phyloP scores from a whole-genome alignment of 1,284 basidiomycete species.

The Melampsora americana region DNA sequence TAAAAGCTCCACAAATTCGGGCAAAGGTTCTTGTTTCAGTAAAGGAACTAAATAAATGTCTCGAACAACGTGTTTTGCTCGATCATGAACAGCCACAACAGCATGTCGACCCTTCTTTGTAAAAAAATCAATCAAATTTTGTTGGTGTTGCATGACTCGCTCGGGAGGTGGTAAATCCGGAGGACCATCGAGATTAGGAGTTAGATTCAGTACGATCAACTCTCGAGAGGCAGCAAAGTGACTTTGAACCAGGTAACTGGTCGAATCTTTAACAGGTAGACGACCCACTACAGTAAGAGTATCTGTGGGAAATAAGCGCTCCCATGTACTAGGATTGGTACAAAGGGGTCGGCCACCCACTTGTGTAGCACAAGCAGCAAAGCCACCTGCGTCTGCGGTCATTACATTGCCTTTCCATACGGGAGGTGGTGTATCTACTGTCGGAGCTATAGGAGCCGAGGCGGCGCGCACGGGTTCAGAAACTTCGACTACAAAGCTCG shows the following conservation, averaged over 20 bases:
- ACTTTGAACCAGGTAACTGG: constrained; percentile 51
- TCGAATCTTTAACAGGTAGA: constrained; percentile 48
- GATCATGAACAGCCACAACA: constrained; percentile 48
- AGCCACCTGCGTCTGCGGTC: constrained; percentile 50
- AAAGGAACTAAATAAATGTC: constrained; percentile 86
- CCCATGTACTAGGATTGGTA: constrained; percentile 47
- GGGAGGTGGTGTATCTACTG: constrained; percentile 12
- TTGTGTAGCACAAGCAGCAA: constrained; percentile 49
- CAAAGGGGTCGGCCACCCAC: constrained; percentile 50
- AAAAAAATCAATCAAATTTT: constrained; percentile 48
- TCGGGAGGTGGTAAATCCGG: constrained; percentile 47
- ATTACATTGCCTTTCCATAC: constrained; percentile 51
- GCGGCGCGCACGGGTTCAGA: not conserved
- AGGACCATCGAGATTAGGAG: constrained; percentile 49
- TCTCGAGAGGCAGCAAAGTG: constrained; percentile 50
- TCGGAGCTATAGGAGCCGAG: not conserved
- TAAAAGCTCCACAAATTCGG: constrained; percentile 79
- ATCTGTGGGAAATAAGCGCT: constrained; percentile 49
- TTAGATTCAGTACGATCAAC: constrained; percentile 49
- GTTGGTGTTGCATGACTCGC: constrained; percentile 48
- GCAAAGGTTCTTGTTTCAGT: constrained; percentile 65
- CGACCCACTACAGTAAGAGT: constrained; percentile 47
- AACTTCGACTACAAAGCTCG: constrained; percentile 10
- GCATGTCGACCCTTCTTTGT: constrained; percentile 49
- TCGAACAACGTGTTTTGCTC: constrained; percentile 59